These are phyloP conservation scores for Calonectria hongkongensis DNA, from an alignment of 2,329 filamentous ascomycete species.

Conservation along the genomic window DNA sequence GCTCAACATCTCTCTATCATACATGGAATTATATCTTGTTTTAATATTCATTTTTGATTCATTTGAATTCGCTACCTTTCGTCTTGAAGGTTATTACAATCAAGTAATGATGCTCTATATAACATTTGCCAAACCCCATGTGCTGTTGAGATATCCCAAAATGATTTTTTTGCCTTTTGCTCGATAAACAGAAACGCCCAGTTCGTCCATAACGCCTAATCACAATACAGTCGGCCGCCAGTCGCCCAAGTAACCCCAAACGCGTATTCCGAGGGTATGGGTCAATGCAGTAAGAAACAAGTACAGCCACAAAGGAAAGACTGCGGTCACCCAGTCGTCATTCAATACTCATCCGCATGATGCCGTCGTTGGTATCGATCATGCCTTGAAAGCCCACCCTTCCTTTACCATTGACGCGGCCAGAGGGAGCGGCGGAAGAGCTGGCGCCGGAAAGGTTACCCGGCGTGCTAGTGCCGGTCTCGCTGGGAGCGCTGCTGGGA, in stretches of 20 bases:
- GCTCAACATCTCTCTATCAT: conserved; percentile 43
- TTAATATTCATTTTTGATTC: conserved; percentile 33
- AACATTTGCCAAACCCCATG: conserved; percentile 13
- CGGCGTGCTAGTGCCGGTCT: conserved; percentile 64
- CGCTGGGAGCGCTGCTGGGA: conserved; percentile 72
- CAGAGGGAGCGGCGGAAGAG: conserved; percentile 62
- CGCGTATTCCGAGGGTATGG: neutral
- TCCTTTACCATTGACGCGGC: conserved; percentile 73
- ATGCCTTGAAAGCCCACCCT: conserved; percentile 91
- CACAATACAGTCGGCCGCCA: neutral
- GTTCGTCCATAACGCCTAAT: conserved; percentile 46
- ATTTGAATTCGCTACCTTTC: conserved; percentile 22
- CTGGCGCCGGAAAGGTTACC: conserved; percentile 53
- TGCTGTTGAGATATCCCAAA: conserved; percentile 16
- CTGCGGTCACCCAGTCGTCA: conserved; percentile 61
- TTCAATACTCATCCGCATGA: conserved; percentile 99
- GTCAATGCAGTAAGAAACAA: neutral
- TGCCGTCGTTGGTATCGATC: conserved; percentile 94
- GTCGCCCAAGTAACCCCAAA: conserved; percentile 16
- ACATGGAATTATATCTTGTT: conserved; percentile 27
- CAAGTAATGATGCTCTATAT: conserved; percentile 39
- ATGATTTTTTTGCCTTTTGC: neutral
- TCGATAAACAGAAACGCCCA: conserved; percentile 15
- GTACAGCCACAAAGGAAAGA: neutral
- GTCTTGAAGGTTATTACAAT: conserved; percentile 43